phyloP scores from a whole-genome alignment of 2,329 filamentous ascomycete genomes.

The Fusarium sp. region DNA sequence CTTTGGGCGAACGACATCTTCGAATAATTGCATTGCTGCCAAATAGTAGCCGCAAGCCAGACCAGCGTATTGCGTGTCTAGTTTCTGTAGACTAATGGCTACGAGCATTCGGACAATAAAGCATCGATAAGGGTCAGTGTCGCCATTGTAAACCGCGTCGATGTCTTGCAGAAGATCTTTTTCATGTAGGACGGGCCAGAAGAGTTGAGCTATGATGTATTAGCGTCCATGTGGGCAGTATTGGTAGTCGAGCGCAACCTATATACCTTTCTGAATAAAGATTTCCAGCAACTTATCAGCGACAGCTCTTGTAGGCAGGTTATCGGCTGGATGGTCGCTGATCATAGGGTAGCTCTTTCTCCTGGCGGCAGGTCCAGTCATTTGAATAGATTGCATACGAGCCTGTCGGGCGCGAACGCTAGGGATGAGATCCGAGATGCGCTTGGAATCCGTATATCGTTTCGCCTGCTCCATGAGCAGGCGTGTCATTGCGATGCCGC shows the following conservation, averaged over 20 bases:
- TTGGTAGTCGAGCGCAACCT: not conserved
- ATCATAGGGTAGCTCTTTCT: conserved; percentile 94
- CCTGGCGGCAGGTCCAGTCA: conserved; percentile 67
- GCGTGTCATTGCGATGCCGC: conserved; percentile 94
- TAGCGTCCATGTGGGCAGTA: conserved; percentile 19
- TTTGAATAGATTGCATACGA: conserved; percentile 72
- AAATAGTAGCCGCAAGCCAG: conserved; percentile 96
- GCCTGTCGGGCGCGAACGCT: conserved; percentile 73
- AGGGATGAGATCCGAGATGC: conserved; percentile 92
- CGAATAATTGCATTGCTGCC: conserved; percentile 86
- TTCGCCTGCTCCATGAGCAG: conserved; percentile 98
- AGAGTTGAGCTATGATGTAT: conserved; percentile 78
- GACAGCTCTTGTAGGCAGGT: conserved; percentile 80
- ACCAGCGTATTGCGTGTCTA: conserved; percentile 91
- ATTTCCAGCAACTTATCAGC: conserved; percentile 86
- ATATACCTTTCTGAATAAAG: conserved; percentile 85
- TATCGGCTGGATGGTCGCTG: conserved; percentile 84
- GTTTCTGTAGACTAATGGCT: conserved; percentile 93
- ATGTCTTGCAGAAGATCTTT: conserved; percentile 82
- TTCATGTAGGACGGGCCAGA: conserved; percentile 91
- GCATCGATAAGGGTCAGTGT: conserved; percentile 84
- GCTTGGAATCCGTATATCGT: conserved; percentile 90
- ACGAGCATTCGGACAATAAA: conserved; percentile 93
- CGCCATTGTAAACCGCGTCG: conserved; percentile 84
- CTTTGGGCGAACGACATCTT: conserved; percentile 88